phyloP scores from a whole-genome alignment of 2,329 filamentous ascomycete species.

The Ilyonectria mors-panacis region DNA sequence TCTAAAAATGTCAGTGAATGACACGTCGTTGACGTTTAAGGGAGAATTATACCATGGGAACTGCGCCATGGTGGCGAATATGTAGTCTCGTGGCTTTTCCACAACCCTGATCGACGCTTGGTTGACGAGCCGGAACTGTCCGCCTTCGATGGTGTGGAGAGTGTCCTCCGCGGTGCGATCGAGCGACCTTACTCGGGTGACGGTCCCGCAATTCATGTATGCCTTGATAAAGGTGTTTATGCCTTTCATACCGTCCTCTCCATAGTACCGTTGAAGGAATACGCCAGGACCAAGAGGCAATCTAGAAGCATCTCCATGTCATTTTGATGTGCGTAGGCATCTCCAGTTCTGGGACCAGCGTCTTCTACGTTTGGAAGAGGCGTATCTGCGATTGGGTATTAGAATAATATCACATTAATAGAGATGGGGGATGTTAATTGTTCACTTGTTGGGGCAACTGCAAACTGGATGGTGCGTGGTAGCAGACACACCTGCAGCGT shows the following conservation, averaged over 20 bases:
- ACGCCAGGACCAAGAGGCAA: neutral
- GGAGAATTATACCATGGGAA: too few species aligned
- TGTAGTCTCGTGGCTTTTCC: too few species aligned
- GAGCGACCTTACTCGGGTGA: neutral
- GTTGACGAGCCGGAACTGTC: too few species aligned
- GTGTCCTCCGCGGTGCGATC: neutral
- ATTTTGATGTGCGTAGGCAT: neutral
- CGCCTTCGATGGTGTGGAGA: too few species aligned
- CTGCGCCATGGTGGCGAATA: too few species aligned
- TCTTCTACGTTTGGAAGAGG: neutral
- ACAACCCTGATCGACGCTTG: too few species aligned
- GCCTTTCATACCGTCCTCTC: neutral
- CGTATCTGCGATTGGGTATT: neutral
- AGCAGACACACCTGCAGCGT: neutral
- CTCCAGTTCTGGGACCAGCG: neutral
- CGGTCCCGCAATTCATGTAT: neutral
- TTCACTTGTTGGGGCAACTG: neutral
- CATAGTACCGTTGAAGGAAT: neutral
- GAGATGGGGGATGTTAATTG: neutral
- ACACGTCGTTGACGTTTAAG: too few species aligned
- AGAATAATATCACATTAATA: neutral
- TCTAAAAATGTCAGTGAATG: too few species aligned
- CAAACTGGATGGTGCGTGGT: neutral
- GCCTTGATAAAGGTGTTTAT: neutral
- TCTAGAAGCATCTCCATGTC: neutral